Conservation (phyloP, 495 filamentous ascomycete genomes). For the Tuber borchii region DNA sequence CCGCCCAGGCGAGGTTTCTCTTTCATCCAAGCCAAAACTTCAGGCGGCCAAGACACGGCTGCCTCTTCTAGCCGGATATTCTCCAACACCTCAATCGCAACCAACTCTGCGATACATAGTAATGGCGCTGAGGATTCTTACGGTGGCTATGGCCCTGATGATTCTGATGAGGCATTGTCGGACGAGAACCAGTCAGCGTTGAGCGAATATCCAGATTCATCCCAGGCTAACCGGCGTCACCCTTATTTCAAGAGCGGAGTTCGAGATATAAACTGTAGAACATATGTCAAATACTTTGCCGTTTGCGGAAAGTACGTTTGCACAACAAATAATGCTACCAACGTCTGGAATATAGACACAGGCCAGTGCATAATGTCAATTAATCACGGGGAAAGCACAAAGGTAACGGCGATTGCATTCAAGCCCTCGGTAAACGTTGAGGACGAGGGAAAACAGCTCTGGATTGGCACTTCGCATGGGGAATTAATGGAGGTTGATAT, state of each 20-base stretch:
- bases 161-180: slow-evolving; percentile 41
- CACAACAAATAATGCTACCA: slow-evolving; percentile 73
- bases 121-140: slow-evolving; percentile 38
- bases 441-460: slow-evolving; percentile 76
- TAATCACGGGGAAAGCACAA: slow-evolving; percentile 69
- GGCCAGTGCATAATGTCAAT: slow-evolving; percentile 76
- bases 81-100: slow-evolving; percentile 23
- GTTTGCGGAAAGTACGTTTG: slow-evolving; percentile 83
- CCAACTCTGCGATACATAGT: slow-evolving; percentile 48
- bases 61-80: slow-evolving; percentile 11
- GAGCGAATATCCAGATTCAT: slow-evolving; percentile 74
- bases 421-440: slow-evolving; percentile 67
- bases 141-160: slow-evolving; percentile 33
- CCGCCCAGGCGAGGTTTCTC: slow-evolving; percentile 27
- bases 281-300: slow-evolving; percentile 76
- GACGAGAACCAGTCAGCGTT: slow-evolving; percentile 34
- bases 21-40: slow-evolving; percentile 14
- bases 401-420: slow-evolving; percentile 72
- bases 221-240: slow-evolving; percentile 73
- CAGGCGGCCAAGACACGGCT: slow-evolving; percentile 18
- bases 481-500: slow-evolving; percentile 87
- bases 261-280: slow-evolving; percentile 69
- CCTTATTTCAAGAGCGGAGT: slow-evolving; percentile 64
- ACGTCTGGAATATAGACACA: slow-evolving; percentile 76
- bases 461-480: slow-evolving; percentile 81